Evolutionary conservation across 1,284 basidiomycete species (phyloP).

Genomic region (Sutorius eximius): DNA sequence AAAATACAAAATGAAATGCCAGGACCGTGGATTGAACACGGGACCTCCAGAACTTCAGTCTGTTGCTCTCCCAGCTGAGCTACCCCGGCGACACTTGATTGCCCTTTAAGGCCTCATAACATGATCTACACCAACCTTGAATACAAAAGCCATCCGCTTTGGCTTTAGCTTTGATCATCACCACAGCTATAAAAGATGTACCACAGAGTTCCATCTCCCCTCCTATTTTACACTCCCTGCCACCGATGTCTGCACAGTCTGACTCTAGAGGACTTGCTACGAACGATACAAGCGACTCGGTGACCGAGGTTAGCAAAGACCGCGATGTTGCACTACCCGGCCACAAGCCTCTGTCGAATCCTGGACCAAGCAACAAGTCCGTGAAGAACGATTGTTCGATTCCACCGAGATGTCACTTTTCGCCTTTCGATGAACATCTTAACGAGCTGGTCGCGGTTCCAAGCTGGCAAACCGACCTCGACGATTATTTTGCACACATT

Average conservation of each 20-base stretch:
- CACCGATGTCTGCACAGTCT: conserved; percentile 5
- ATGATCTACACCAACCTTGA: not conserved
- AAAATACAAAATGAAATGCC: conserved; percentile 34
- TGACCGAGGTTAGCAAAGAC: not conserved
- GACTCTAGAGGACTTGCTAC: not conserved
- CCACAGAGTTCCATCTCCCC: not conserved
- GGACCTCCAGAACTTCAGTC: conserved; percentile 72
- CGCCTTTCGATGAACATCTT: conserved; percentile 9
- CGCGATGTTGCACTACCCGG: not conserved
- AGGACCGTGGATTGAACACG: conserved; percentile 59
- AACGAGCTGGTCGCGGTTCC: not conserved
- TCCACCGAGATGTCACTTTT: not conserved
- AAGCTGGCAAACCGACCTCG: conserved; percentile 15
- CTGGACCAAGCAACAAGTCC: not conserved
- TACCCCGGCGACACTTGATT: conserved; percentile 33
- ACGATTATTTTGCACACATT: conserved; percentile 10
- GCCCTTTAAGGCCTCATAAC: no score
- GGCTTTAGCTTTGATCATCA: not conserved
- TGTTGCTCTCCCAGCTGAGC: conserved; percentile 82
- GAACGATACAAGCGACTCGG: not conserved
- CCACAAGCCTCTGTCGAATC: not conserved
- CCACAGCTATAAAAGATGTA: conserved; percentile 7
- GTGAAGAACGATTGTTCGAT: not conserved
- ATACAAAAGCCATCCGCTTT: not conserved
- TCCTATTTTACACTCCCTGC: not conserved